Evolutionary conservation across 2,329 filamentous ascomycete genomes (phyloP), one percentile per base, ranked within the genome.

Genomic region (Penicillium decumbens): DNA sequence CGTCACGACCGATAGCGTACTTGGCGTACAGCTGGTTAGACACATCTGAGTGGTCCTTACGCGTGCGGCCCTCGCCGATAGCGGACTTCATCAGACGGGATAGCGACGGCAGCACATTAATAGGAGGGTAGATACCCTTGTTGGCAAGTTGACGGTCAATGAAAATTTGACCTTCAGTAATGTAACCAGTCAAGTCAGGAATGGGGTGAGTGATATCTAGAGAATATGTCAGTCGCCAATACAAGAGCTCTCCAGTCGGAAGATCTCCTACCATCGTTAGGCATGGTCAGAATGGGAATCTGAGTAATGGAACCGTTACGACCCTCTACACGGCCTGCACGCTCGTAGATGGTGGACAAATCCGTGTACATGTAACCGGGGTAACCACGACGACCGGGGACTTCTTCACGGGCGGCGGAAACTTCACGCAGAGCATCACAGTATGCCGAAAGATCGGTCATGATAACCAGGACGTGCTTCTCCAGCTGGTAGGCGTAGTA

Each of bases 281-380:
- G 93, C 93, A 98, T 98, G 62, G 93, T 96, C 75, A 98, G 74
- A 71, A 98, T 98, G 53, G 93, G 93, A 65, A 98, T 96, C 77
- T 98, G 93, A 18, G 95, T 98, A 65, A 98, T 98, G 65, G 93
- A 98, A 53, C 95, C 93, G 67, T 97, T 96, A 64, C 95, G 88
- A 63, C 95, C 95, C 67, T 89, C 80, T 43, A 98, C 93, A 87
- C 93, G 93, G 68, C 93, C 93, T 63, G 93, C 93, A 77, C 93
- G 91, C 77, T 98, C 93, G 80, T 98, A 98, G 66, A 98, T 96
- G 68, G 93, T 98, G 52, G 93, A 96, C 84, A 98, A 88, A 83
- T 98, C 95, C 62, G 93, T 98, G 80, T 98, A 98, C 93, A 98
- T 98, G 82, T 98, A 98, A 88, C 93, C 93, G 46, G 93, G 93